phyloP scores from a whole-genome alignment of 306 rosid genomes.

The Castanospermum australe region DNA sequence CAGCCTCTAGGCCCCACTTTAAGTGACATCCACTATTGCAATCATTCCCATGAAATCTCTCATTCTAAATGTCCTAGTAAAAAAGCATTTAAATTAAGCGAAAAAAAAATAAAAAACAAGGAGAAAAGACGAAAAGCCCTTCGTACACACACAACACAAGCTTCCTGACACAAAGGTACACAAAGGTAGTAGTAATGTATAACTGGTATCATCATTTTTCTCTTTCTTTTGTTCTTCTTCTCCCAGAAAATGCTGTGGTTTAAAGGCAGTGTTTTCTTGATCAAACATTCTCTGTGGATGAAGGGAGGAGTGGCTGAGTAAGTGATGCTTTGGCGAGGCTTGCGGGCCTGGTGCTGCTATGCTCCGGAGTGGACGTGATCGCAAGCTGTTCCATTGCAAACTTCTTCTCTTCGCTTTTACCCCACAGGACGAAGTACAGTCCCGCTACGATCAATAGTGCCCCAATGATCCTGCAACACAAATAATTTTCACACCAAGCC shows the following conservation, averaged over 20 bases:
- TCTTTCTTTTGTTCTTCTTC: neutral
- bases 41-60: constrained; percentile 46
- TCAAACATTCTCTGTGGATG: constrained; percentile 79
- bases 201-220: neutral
- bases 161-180: constrained; percentile 45
- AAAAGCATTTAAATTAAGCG: constrained; percentile 36
- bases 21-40: constrained; percentile 52
- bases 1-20: constrained; percentile 46
- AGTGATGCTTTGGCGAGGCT: constrained; percentile 65
- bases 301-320: constrained; percentile 81
- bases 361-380: constrained; percentile 56
- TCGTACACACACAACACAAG: constrained; percentile 64
- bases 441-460: constrained; percentile 84
- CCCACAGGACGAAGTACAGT: constrained; percentile 92
- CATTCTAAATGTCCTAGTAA: constrained; percentile 42
- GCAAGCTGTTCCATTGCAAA: constrained; percentile 56
- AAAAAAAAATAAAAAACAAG: neutral
- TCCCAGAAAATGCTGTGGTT: constrained; percentile 27
- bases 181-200: constrained; percentile 24
- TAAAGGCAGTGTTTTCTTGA: constrained; percentile 20
- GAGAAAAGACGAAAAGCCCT: constrained; percentile 16
- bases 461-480: constrained; percentile 72
- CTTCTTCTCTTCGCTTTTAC: constrained; percentile 85
- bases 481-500: constrained; percentile 7
- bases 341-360: constrained; percentile 51